Base-by-base conservation (phyloP, 768 basidiomycete genomes). In the Rhodotorula taiwanensis region DNA sequence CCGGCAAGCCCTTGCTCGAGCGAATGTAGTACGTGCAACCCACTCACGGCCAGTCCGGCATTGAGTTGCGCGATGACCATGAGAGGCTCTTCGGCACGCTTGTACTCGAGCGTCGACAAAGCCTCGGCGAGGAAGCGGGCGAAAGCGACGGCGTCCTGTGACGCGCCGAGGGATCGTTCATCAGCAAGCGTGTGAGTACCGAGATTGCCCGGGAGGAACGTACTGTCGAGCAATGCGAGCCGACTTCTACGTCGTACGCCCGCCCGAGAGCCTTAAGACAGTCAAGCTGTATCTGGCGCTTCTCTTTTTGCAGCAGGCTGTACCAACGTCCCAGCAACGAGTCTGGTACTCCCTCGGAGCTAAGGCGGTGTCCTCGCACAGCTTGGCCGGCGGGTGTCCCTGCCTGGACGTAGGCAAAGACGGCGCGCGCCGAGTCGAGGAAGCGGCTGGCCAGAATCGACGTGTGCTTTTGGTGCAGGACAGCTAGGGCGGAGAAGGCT, bases 101-200 rank as follows among this genome's bases (percentile, higher is more conserved):
- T 97, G 79, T 93, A 98, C 39, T 98, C 92, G 64, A 99, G 83
- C 1, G 86, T 79, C 1, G 92, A 82, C 61, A 98, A 86, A 72
- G 97, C 97, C 74, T 98, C 95, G 0, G 89, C 86, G 83, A 97
- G 88, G 77, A 91, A 99, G 58, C 92, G 85, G 7, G 81, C 81
- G 73, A 97, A 90, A 52, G 86, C 83, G 56, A 93, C 80, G 71
- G 95, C 88, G 64, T 87, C 83, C 86, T 92, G 67, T 31, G 30
- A 20, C 36, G 18, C 9, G 7, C 5, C 5, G 18, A 21, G 27
- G 14, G 43, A 39, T n/a, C 25, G 7, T 11, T 6, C 30, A 31
- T 61, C 42, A 60, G 48, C 20, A 41, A 20, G 20, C n/a, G n/a
- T n/a, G n/a, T n/a, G n/a, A n/a, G n/a, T n/a, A n/a, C n/a, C n/a